These are phyloP conservation scores for Fusarium floridanum DNA, from an alignment of 2,329 filamentous ascomycete genomes.

Conservation along the genomic window DNA sequence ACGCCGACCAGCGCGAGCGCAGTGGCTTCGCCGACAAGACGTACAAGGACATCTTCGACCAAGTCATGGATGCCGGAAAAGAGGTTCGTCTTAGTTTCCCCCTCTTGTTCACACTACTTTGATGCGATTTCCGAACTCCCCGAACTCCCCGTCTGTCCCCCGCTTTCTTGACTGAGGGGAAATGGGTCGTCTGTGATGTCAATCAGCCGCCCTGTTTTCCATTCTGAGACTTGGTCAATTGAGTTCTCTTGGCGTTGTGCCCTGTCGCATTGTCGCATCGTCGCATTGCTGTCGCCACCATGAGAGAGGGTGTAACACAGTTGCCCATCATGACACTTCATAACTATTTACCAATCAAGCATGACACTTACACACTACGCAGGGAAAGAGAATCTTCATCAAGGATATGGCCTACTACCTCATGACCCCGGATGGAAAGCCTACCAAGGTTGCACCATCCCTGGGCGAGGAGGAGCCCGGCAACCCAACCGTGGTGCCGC, in stretches of 20 bases:
- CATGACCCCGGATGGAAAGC: slow-evolving; percentile 78
- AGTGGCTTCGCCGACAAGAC: slow-evolving; percentile 79
- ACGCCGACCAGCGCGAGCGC: slow-evolving; percentile 66
- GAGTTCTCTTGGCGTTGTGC: slow-evolving; percentile 9
- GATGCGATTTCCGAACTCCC: slow-evolving; percentile 33
- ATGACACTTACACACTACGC: slow-evolving; percentile 42
- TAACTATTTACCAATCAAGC: background rate
- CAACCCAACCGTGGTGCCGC: slow-evolving; percentile 89
- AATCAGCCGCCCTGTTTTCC: slow-evolving; percentile 9
- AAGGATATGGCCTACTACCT: slow-evolving; percentile 98
- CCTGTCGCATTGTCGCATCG: slow-evolving; percentile 14
- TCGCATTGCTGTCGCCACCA: slow-evolving; percentile 1
- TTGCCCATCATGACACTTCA: slow-evolving; percentile 3
- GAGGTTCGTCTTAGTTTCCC: slow-evolving; percentile 69
- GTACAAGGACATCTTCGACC: slow-evolving; percentile 82
- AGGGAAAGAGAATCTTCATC: slow-evolving; percentile 96
- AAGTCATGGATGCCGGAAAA: slow-evolving; percentile 77
- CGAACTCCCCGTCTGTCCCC: slow-evolving; percentile 35
- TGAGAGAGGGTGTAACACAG: background rate
- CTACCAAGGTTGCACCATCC: slow-evolving; percentile 82
- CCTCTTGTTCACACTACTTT: slow-evolving; percentile 29
- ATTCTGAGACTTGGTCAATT: background rate
- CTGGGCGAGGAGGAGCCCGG: slow-evolving; percentile 74
- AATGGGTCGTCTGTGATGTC: slow-evolving; percentile 11
- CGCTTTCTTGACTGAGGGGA: slow-evolving; percentile 26